phyloP scores from a whole-genome alignment of 306 rosid species.

The cucumber (Cucumis sativus) region Cucumber_9930_V3 NC_026656.2:6833001-6833500 shows the following conservation, averaged over 20 bases:
- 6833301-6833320: conserved; percentile 72
- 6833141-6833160: too few species aligned
- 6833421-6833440: conserved; percentile 74
- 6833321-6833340: conserved; percentile 88
- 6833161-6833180: too few species aligned
- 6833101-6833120: conserved; percentile 36
- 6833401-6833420: conserved; percentile 88
- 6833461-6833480: conserved; percentile 97
- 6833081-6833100: conserved; percentile 62
- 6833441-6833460: conserved; percentile 91
- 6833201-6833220: conserved; percentile 14
- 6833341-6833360: conserved; percentile 90
- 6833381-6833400: conserved; percentile 83
- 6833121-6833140: background rate
- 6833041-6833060: conserved; percentile 38
- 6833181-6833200: conserved; percentile 22
- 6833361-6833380: conserved; percentile 76
- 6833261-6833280: conserved; percentile 86
- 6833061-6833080: conserved; percentile 59
- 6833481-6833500: conserved; percentile 67
- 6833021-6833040: conserved; percentile 35
- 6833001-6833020: conserved; percentile 59
- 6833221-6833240: conserved; percentile 28
- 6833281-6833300: conserved; percentile 67
- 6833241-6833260: conserved; percentile 55